Percentiles rank a stretch among this genome's conserved stretches.
Conservation (phyloP, 2,329 filamentous ascomycete species). For the Microdochium bolleyi region DNA sequence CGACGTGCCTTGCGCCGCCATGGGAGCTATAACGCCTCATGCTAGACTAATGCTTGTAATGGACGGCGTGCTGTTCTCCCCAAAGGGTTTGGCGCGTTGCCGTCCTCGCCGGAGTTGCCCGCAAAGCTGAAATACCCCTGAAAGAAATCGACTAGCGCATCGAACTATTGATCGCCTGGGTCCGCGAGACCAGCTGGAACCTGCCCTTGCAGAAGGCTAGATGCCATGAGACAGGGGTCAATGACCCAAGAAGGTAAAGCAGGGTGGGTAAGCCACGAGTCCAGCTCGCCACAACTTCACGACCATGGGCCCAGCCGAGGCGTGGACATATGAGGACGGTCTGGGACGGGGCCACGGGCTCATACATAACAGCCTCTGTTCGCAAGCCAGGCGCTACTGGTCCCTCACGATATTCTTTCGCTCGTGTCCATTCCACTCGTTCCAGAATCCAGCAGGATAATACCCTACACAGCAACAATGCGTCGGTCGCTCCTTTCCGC, state of each 20-base stretch:
- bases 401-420: not conserved
- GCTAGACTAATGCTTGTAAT: no score
- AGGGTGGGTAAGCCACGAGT: not conserved
- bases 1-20: constrained; percentile 12
- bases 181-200: not conserved
- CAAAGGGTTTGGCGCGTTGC: no score
- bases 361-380: not conserved
- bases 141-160: not conserved
- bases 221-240: not conserved
- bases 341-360: not conserved
- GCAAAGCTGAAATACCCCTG: not conserved
- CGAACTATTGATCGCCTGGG: not conserved
- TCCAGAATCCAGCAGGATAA: not conserved
- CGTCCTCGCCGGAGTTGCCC: not conserved
- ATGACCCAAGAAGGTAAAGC: not conserved
- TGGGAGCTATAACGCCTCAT: constrained; percentile 3
- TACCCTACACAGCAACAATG: not conserved
- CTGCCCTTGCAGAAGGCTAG: not conserved
- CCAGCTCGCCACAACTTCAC: not conserved
- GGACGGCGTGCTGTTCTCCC: no score
- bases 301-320: not conserved
- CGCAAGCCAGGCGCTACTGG: not conserved
- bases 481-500: not conserved
- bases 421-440: not conserved
- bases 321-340: not conserved